Evolutionary conservation across 768 basidiomycete species (phyloP).

Genomic region (Pholiota microspora): DNA sequence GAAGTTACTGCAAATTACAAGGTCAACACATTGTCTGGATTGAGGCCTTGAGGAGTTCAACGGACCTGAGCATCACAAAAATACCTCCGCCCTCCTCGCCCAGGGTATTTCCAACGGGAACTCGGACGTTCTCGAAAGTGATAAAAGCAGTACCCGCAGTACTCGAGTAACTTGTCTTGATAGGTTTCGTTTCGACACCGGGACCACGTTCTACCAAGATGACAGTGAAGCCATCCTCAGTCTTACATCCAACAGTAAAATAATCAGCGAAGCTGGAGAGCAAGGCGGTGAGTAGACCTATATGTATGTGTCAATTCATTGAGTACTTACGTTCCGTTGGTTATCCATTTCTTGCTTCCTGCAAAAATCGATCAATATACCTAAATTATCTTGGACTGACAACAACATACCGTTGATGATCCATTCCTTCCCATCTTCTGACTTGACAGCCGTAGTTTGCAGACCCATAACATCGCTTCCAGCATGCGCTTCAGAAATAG

Average conservation of each 20-base stretch:
- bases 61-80: conserved; percentile 33
- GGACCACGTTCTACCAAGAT: conserved; percentile 64
- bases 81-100: conserved; percentile 47
- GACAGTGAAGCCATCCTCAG: conserved; percentile 73
- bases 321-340: conserved; percentile 59
- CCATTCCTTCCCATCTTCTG: conserved; percentile 80
- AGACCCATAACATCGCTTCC: conserved; percentile 84
- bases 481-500: conserved; percentile 87
- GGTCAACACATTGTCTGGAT: not conserved
- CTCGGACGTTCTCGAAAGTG: conserved; percentile 81
- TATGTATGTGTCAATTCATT: not conserved
- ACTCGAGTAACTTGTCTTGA: conserved; percentile 74
- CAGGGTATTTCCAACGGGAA: conserved; percentile 86
- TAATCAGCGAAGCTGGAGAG: conserved; percentile 44
- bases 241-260: conserved; percentile 75
- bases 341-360: conserved; percentile 54
- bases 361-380: not conserved
- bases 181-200: conserved; percentile 73
- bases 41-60: not conserved
- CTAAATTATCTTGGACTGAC: not conserved
- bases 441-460: conserved; percentile 74
- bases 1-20: conserved; percentile 59
- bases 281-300: not conserved
- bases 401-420: conserved; percentile 63
- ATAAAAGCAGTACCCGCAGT: conserved; percentile 84